phyloP scores from a whole-genome alignment of 2,329 filamentous ascomycete genomes.

The Colletotrichum godetiae region DNA sequence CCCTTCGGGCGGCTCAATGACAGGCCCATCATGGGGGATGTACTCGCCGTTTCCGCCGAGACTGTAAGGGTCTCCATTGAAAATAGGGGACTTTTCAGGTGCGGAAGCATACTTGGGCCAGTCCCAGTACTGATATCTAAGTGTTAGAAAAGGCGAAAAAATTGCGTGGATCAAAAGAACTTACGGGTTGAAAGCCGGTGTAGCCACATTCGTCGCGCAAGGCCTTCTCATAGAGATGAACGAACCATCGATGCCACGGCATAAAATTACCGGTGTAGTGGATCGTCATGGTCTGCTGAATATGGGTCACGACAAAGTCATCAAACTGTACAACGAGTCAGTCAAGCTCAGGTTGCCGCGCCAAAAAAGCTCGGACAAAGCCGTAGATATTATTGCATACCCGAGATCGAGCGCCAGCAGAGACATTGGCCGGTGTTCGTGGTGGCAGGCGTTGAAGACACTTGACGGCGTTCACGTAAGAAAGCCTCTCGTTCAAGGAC shows the following conservation, averaged over 20 bases:
- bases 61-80: conserved; percentile 41
- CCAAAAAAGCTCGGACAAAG: too few species aligned
- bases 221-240: conserved; percentile 50
- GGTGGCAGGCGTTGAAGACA: conserved; percentile 55
- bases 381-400: conserved; percentile 40
- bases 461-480: conserved; percentile 58
- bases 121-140: conserved; percentile 47
- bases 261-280: conserved; percentile 49
- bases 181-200: conserved; percentile 50
- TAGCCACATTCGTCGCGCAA: conserved; percentile 56
- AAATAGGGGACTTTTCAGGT: neutral
- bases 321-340: conserved; percentile 38
- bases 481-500: conserved; percentile 45
- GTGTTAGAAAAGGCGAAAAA: neutral
- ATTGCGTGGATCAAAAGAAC: neutral
- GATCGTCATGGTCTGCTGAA: conserved; percentile 42
- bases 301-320: conserved; percentile 46
- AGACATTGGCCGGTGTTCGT: conserved; percentile 45
- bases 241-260: conserved; percentile 57
- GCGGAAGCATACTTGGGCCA: conserved; percentile 45
- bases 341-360: neutral
- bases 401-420: conserved; percentile 55
- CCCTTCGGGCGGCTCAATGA: conserved; percentile 41
- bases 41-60: conserved; percentile 51
- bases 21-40: conserved; percentile 41